Conservation (phyloP, 2,329 filamentous ascomycete species). For the Ophiocordyceps australis region DNA sequence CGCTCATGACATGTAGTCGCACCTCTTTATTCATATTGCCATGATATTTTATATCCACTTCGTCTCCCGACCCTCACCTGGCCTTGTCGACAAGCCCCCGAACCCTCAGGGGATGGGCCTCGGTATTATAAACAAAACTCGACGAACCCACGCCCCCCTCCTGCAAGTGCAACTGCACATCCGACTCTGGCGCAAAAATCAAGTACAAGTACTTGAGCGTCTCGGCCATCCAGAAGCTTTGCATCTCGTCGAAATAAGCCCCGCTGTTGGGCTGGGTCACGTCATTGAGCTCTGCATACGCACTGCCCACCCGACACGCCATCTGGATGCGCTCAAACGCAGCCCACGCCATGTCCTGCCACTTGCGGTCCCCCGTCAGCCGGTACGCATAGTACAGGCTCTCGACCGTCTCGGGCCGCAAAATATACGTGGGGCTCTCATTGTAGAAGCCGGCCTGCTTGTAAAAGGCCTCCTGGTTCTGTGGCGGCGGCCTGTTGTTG, state of each 20-base stretch:
- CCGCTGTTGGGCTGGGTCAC: conserved; percentile 49
- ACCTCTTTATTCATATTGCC: too few relatives aligned
- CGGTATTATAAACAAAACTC: conserved; percentile 30
- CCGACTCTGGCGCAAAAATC: conserved; percentile 43
- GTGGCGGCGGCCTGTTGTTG: conserved; percentile 23
- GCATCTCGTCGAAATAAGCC: conserved; percentile 49
- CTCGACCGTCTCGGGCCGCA: conserved; percentile 70
- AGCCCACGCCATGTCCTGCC: conserved; percentile 73
- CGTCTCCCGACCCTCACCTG: too few relatives aligned
- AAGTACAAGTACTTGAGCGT: conserved; percentile 73
- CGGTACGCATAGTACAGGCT: conserved; percentile 78
- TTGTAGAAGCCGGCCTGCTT: conserved; percentile 55
- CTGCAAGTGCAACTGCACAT: conserved; percentile 32
- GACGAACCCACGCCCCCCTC: conserved; percentile 23
- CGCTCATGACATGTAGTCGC: too few relatives aligned
- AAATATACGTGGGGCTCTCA: conserved; percentile 37
- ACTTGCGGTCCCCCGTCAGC: conserved; percentile 54
- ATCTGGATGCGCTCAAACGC: conserved; percentile 52
- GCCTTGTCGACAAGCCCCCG: too few relatives aligned
- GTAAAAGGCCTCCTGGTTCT: conserved; percentile 39
- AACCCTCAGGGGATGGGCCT: conserved; percentile 31
- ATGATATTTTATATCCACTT: too few relatives aligned
- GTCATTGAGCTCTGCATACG: conserved; percentile 46
- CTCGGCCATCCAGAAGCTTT: conserved; percentile 80
- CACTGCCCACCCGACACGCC: conserved; percentile 44